Evolutionary conservation across 768 basidiomycete species (phyloP).

Genomic region (Psilocybe sp.): DNA sequence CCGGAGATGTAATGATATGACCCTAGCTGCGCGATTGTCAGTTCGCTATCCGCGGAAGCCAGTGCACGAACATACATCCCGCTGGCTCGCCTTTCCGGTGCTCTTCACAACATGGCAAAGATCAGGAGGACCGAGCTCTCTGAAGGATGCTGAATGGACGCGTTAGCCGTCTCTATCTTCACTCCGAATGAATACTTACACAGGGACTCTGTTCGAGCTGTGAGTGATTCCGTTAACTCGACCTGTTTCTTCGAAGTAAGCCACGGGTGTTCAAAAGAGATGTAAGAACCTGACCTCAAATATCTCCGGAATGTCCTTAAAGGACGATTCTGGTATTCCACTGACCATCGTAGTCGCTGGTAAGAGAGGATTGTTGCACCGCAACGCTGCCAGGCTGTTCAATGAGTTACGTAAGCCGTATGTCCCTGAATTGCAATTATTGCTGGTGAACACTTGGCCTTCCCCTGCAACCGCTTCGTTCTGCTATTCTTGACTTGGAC

Average conservation of each 20-base stretch:
- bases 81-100: slow-evolving; percentile 76
- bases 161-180: slow-evolving; percentile 12
- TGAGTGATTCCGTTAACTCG: slow-evolving; percentile 86
- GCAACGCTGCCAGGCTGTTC: neutral
- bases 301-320: slow-evolving; percentile 94
- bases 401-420: neutral
- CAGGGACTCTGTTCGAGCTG: slow-evolving; percentile 87
- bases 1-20: slow-evolving; percentile 98
- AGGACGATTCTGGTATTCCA: slow-evolving; percentile 54
- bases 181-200: slow-evolving; percentile 48
- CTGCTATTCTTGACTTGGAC: no score
- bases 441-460: no score
- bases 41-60: neutral
- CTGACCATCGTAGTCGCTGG: slow-evolving; percentile 21
- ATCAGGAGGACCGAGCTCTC: slow-evolving; percentile 97
- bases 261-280: neutral
- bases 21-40: slow-evolving; percentile 56
- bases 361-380: slow-evolving; percentile 9
- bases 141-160: slow-evolving; percentile 73
- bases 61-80: slow-evolving; percentile 68
- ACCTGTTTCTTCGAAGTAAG: slow-evolving; percentile 43
- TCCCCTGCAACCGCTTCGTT: no score
- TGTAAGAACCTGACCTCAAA: slow-evolving; percentile 65
- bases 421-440: no score
- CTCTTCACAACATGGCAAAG: slow-evolving; percentile 94